Conservation (phyloP, 2,329 filamentous ascomycete genomes). For the Aspergillus tanneri region DNA sequence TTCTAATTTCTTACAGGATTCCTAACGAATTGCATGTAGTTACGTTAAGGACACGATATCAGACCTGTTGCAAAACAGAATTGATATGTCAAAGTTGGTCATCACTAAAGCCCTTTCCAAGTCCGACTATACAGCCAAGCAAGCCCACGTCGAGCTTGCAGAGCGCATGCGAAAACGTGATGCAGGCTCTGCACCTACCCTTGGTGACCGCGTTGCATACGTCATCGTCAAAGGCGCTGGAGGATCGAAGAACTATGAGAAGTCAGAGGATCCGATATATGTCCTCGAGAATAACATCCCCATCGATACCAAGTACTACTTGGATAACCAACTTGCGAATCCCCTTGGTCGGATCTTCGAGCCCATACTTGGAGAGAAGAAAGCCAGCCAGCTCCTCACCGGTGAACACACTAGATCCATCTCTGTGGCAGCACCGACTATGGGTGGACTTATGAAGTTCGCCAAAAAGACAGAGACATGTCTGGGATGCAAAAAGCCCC, state of each 20-base stretch:
- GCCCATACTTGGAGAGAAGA: constrained; percentile 91
- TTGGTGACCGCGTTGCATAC: constrained; percentile 96
- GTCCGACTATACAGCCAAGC: constrained; percentile 82
- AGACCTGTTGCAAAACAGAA: constrained; percentile 91
- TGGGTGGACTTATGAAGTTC: constrained; percentile 97
- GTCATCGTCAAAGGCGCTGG: constrained; percentile 92
- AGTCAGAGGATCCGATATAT: constrained; percentile 94
- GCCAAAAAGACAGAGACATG: constrained; percentile 96
- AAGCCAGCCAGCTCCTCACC: constrained; percentile 78
- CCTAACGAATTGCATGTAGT: constrained; percentile 52
- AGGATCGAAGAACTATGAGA: constrained; percentile 92
- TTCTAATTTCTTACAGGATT: neutral
- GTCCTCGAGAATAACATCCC: constrained; percentile 97
- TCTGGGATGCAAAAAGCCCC: constrained; percentile 98
- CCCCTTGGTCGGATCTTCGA: constrained; percentile 95
- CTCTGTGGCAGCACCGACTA: constrained; percentile 82
- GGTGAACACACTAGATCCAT: constrained; percentile 96
- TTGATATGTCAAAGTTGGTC: constrained; percentile 98
- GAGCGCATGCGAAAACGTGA: constrained; percentile 97
- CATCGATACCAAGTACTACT: constrained; percentile 97
- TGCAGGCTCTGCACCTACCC: constrained; percentile 83
- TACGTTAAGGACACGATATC: constrained; percentile 97
- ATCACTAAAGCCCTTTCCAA: constrained; percentile 98
- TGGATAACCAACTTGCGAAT: constrained; percentile 97
- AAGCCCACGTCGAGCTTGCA: constrained; percentile 93